A percentile compares a stretch with the other conserved stretches of the same genome.
These are phyloP conservation scores for Capsicum baccatum DNA, from an alignment of 257 asterid genomes.

Conservation along the genomic window DNA sequence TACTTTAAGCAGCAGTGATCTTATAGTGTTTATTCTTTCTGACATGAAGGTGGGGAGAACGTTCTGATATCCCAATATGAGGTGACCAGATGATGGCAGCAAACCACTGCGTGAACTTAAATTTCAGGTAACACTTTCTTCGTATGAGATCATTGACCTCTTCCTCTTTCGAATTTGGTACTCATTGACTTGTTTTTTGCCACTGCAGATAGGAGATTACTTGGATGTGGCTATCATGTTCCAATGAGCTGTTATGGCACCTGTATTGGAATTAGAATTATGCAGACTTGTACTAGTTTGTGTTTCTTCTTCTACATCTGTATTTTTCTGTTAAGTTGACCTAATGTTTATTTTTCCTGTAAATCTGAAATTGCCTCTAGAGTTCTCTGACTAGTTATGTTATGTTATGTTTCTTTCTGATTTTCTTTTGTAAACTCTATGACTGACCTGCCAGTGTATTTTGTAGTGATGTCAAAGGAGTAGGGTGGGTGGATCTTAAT, in stretches of 20 bases:
- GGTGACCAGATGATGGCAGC: constrained; percentile 74
- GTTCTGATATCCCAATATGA: constrained; percentile 59
- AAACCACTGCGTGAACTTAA: constrained; percentile 66
- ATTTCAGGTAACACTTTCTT: constrained; percentile 56
- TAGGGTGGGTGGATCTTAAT: no score
- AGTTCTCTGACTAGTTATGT: constrained; percentile 15
- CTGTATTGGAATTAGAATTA: not conserved
- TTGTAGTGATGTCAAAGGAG: not conserved
- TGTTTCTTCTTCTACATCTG: not conserved
- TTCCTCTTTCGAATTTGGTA: not conserved
- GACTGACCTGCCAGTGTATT: not conserved
- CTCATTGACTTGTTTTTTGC: constrained; percentile 30
- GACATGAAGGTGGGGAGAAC: constrained; percentile 69
- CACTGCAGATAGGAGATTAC: constrained; percentile 71
- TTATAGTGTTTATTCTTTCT: constrained; percentile 30
- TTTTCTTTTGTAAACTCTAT: not conserved
- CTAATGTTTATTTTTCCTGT: not conserved
- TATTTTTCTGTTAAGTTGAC: not conserved
- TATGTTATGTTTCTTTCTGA: not conserved
- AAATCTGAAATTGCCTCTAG: not conserved
- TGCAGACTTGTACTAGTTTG: not conserved
- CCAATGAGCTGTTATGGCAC: constrained; percentile 41
- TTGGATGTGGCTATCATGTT: constrained; percentile 69
- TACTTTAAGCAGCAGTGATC: constrained; percentile 1
- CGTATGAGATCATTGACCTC: not conserved